Base-by-base conservation (phyloP, 164 flowering plant genomes). In the Platanus orientalis region DNA sequence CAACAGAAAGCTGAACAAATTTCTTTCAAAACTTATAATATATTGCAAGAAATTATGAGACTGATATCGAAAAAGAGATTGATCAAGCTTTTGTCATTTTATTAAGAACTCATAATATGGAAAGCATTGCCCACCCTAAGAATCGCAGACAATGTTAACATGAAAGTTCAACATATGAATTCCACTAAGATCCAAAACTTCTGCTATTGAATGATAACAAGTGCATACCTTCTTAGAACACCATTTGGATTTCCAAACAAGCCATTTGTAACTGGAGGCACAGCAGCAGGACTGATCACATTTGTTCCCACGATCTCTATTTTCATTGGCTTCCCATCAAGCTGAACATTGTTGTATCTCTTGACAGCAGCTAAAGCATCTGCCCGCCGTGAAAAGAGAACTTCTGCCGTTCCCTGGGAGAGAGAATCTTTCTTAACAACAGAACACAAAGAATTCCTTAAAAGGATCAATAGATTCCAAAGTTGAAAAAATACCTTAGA, bases 251-350 rank as follows among this genome's bases (percentile, higher is more conserved):
- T 85, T 65, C 79, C 85, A 78, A 80, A 69, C 23, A 50, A 20
- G 36, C 75, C 85, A 77, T 77, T 84, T 29, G 75, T 27, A 60
- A 75, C 67, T 6, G 69, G 63, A 44, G 76, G 65, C 44, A 71
- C 52, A 34, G 71, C 76, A 69, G 73, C 88, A 76, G 89, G 82
- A 30, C 85, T 69, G 0, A 59, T 56, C 28, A 88, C 69, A 69
- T 89, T 94, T 48, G 96, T 85, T 64, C 96, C 96, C 54, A 91
- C 90, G n/a, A 94, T 81, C 79, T 95, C 99, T 62, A 95, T 85
- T 65, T 95, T 95, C 99, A 95, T 95, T 30, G 97, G 97, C 73
- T 95, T 95, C 62, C 99, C 99, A 78, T 94, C 99, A 65, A 94
- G 97, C 78, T 94, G 96, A 40, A 94, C 99, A 75, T 88, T 83